Base-by-base conservation (phyloP, 208 protist species). In the Wallacemonas sp. region DNA sequence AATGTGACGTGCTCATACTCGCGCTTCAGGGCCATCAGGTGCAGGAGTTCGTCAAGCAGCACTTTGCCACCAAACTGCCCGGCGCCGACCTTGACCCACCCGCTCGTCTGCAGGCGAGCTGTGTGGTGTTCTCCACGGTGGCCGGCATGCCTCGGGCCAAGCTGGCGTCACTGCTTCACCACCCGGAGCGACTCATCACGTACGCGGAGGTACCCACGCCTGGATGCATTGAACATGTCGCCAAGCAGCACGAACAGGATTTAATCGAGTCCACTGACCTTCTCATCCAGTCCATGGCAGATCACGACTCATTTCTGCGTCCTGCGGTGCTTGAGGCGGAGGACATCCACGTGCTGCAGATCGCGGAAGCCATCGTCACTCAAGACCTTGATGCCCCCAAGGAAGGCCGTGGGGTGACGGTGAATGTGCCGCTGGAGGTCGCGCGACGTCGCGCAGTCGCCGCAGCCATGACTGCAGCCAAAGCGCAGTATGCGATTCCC, bases 61-160 rank as follows among this genome's bases (percentile, higher is more conserved):
- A 85, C 30, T 84, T 75, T 59, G 37, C 65, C 3, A 50, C 59
- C 12, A 41, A 37, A 21, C 24, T 53, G 15, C 30, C 63, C 4
- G 32, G 33, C 5, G 65, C 13, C 3, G 46, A 38, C 9, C 29
- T 27, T 17, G 59, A 54, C 13, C 46, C 50, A 19, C 21, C 52
- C 33, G 29, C 37, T 3, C 26, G 24, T 3, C 67, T 86, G 21
- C 60, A 52, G 15, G 71, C 71, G 10, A 76, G 66, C 33, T 73
- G 82, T 12, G 37, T 93, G 46, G 60, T 93, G 48, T 67, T 91
- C 54, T 89, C 79, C 21, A 85, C 77, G 30, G 76, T 88, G 57
- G 76, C 81, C 1, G 80, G 76, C 15, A 68, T 84, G 36, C 71
- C 73, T 2, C 62, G 33, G 22, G 66, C 62, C 32, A 89, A 87